Conservation (phyloP, 169 alveolate genomes). For the Plasmodium yoelii region DNA sequence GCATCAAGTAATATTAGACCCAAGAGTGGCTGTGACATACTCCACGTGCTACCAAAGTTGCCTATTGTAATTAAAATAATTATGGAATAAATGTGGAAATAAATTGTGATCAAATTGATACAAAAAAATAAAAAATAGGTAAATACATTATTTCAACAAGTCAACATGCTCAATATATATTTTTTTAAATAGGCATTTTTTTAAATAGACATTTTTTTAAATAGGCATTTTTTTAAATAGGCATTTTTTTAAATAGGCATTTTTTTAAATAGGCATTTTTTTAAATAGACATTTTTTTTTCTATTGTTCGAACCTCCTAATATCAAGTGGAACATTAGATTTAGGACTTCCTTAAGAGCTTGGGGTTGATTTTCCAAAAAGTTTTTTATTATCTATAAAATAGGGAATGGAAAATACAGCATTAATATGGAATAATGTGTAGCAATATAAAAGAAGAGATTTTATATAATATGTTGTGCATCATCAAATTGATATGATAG, state of each 20-base stretch:
- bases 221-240: neutral
- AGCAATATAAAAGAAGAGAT: neutral
- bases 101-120: neutral
- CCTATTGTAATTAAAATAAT: conserved; percentile 76
- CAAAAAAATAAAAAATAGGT: neutral
- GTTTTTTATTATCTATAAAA: conserved; percentile 80
- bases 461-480: neutral
- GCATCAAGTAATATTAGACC: conserved; percentile 90
- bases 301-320: conserved; percentile 81
- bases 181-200: neutral
- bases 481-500: neutral
- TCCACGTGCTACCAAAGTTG: conserved; percentile 91
- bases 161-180: too few relatives aligned
- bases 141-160: too few relatives aligned
- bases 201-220: too few relatives aligned
- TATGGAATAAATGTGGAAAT: neutral
- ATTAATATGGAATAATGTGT: neutral
- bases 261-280: too few relatives aligned
- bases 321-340: conserved; percentile 88
- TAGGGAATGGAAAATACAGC: neutral
- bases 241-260: neutral
- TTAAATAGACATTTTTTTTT: too few relatives aligned
- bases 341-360: conserved; percentile 86
- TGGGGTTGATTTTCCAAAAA: conserved; percentile 87
- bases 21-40: conserved; percentile 92